Percentiles rank a stretch among this genome's conserved stretches.
phyloP scores from a whole-genome alignment of 805 yeast genomes.

The Ogataea pini region DNA sequence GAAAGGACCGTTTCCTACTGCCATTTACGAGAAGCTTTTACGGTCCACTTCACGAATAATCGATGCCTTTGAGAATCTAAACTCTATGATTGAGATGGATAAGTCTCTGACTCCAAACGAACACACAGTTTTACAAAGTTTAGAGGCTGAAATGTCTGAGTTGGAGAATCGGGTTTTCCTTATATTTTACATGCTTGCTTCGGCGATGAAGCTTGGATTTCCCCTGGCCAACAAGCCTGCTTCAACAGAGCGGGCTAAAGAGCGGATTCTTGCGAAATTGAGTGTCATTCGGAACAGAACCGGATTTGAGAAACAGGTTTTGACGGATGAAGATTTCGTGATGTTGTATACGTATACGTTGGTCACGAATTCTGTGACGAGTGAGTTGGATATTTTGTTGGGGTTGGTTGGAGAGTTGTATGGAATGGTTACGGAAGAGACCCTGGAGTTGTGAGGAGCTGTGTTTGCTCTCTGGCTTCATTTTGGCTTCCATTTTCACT shows the following conservation, averaged over 20 bases:
- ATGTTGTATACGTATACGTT: slow-evolving; percentile 72
- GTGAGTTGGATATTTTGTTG: slow-evolving; percentile 62
- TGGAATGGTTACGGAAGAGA: slow-evolving; percentile 67
- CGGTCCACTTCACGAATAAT: slow-evolving; percentile 61
- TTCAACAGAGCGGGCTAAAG: slow-evolving; percentile 72
- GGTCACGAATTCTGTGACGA: slow-evolving; percentile 66
- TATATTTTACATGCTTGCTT: slow-evolving; percentile 75
- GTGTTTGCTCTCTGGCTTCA: too few species aligned
- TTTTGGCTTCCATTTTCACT: too few species aligned
- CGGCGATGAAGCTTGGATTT: slow-evolving; percentile 72
- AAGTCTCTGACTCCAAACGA: slow-evolving; percentile 55
- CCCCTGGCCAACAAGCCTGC: slow-evolving; percentile 81
- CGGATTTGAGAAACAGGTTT: slow-evolving; percentile 31
- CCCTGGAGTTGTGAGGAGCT: slow-evolving; percentile 48
- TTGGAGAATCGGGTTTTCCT: slow-evolving; percentile 71
- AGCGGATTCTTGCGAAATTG: slow-evolving; percentile 64
- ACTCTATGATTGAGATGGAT: slow-evolving; percentile 65
- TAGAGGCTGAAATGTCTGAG: slow-evolving; percentile 61
- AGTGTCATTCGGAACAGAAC: slow-evolving; percentile 52
- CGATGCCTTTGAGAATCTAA: slow-evolving; percentile 75
- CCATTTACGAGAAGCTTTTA: slow-evolving; percentile 51
- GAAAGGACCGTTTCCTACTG: slow-evolving; percentile 68
- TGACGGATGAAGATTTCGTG: slow-evolving; percentile 73
- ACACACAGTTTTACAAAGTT: slow-evolving; percentile 52
- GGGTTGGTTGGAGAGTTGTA: slow-evolving; percentile 55